Conservation (phyloP, 352 stramenopile species). For the Peronospora belbahrii region DNA sequence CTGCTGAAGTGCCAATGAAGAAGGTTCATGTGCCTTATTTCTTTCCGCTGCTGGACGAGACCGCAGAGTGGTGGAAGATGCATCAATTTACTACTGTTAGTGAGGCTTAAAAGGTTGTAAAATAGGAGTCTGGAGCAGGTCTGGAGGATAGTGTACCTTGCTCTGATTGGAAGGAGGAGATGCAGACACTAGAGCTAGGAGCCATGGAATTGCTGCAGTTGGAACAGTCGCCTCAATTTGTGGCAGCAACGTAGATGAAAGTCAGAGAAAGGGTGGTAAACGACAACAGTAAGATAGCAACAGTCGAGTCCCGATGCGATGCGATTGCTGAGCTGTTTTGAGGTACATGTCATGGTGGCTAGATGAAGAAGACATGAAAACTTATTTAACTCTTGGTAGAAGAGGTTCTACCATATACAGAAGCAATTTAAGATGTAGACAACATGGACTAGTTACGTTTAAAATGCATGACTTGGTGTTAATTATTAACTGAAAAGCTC, state of each 20-base stretch:
- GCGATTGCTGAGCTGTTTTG: neutral
- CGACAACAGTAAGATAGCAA: neutral
- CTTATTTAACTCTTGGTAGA: too few species aligned
- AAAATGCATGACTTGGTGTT: too few species aligned
- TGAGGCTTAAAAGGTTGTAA: conserved; percentile 2
- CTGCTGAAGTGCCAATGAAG: conserved; percentile 18
- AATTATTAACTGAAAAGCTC: too few species aligned
- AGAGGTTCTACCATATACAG: too few species aligned
- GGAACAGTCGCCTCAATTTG: too few species aligned
- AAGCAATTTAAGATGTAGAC: too few species aligned
- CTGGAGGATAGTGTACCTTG: neutral
- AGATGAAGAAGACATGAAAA: too few species aligned
- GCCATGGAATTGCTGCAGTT: neutral
- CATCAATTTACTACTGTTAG: conserved; percentile 4
- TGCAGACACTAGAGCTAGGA: neutral
- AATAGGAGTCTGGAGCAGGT: conserved; percentile 18
- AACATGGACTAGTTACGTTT: too few species aligned
- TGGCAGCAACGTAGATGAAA: neutral
- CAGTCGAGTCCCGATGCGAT: neutral
- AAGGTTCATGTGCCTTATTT: conserved; percentile 54
- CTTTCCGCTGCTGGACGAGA: conserved; percentile 54
- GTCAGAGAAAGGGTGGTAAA: conserved; percentile 7
- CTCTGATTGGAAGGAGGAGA: neutral
- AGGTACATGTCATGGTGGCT: too few species aligned
- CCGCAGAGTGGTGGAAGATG: conserved; percentile 42